A percentile compares a stretch with the other conserved stretches of the same genome.
phyloP scores from a whole-genome alignment of 1,284 basidiomycete genomes.

The Papiliotrema fonsecae region DNA sequence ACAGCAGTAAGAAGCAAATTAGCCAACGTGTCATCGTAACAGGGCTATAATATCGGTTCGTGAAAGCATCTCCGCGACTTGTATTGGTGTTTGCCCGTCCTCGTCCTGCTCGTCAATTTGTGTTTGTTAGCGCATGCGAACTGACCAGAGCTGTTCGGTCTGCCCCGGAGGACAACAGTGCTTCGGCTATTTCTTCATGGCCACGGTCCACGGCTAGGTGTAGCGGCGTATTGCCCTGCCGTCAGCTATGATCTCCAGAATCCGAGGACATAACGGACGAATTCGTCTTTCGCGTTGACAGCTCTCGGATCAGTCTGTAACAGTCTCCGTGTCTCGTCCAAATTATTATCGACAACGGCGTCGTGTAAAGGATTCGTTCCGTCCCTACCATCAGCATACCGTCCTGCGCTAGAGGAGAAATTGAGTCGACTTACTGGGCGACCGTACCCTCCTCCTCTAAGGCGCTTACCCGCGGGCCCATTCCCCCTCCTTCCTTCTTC shows the following conservation, averaged over 20 bases:
- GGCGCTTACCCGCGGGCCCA: slow-evolving; percentile 63
- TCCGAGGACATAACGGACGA: slow-evolving; percentile 52
- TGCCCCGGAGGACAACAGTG: slow-evolving; percentile 64
- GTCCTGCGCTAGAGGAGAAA: too few relatives aligned
- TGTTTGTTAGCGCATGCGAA: not conserved
- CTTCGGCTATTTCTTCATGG: slow-evolving; percentile 55
- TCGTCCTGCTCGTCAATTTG: slow-evolving; percentile 27
- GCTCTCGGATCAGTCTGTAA: slow-evolving; percentile 50
- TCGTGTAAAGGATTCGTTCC: slow-evolving; percentile 53
- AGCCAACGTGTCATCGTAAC: slow-evolving; percentile 7
- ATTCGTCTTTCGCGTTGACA: slow-evolving; percentile 57
- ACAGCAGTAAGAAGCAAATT: not conserved
- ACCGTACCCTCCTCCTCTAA: slow-evolving; percentile 51
- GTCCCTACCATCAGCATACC: slow-evolving; percentile 37
- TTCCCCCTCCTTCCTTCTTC: slow-evolving; percentile 49
- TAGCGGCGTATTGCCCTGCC: slow-evolving; percentile 74
- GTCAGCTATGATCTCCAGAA: not conserved
- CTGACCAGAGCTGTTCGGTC: slow-evolving; percentile 59
- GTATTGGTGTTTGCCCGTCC: slow-evolving; percentile 35
- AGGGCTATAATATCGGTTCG: slow-evolving; percentile 26
- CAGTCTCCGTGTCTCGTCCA: slow-evolving; percentile 51
- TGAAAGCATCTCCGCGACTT: slow-evolving; percentile 27
- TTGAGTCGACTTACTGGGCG: too few relatives aligned
- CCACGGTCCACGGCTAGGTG: slow-evolving; percentile 83
- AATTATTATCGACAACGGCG: slow-evolving; percentile 59